phyloP scores from a whole-genome alignment of 306 rosid species.

The Myrica gale region DNA sequence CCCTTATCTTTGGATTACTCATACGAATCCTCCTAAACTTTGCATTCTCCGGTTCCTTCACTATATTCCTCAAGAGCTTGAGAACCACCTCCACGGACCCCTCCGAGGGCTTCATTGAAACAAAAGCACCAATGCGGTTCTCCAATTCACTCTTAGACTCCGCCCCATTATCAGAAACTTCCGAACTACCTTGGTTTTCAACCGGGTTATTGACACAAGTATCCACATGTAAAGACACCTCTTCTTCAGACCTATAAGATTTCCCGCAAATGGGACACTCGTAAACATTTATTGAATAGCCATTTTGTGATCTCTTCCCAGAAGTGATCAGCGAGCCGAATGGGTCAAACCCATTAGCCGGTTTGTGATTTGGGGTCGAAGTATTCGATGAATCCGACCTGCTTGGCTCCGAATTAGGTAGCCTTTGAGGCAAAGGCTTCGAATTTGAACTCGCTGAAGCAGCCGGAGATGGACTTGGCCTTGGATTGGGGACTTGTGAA shows the following conservation, averaged over 20 bases:
- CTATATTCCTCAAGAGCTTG: slow-evolving; percentile 66
- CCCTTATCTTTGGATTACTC: slow-evolving; percentile 82
- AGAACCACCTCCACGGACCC: slow-evolving; percentile 73
- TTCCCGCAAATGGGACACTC: slow-evolving; percentile 83
- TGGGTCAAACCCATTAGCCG: slow-evolving; percentile 66
- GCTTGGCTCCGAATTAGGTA: slow-evolving; percentile 13
- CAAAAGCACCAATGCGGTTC: slow-evolving; percentile 49
- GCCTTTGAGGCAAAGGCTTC: slow-evolving; percentile 38
- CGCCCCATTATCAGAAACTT: slow-evolving; percentile 19
- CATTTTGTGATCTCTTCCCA: slow-evolving; percentile 66
- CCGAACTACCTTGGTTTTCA: slow-evolving; percentile 24
- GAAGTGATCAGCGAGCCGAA: slow-evolving; percentile 74
- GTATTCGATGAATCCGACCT: slow-evolving; percentile 16
- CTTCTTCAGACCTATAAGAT: slow-evolving; percentile 69
- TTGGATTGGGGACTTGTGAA: slow-evolving; percentile 33
- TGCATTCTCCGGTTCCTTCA: slow-evolving; percentile 72
- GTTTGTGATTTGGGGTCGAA: slow-evolving; percentile 36
- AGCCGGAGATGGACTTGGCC: slow-evolving; percentile 30
- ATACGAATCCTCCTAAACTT: slow-evolving; percentile 81
- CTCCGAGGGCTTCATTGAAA: slow-evolving; percentile 58
- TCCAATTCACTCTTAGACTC: slow-evolving; percentile 50
- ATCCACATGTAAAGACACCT: slow-evolving; percentile 75
- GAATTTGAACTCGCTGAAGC: slow-evolving; percentile 22
- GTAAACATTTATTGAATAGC: slow-evolving; percentile 50
- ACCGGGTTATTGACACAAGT: slow-evolving; percentile 40